Conservation (phyloP, 202 grass and related monocot species). For the Tripidium arundinaceum region DNA sequence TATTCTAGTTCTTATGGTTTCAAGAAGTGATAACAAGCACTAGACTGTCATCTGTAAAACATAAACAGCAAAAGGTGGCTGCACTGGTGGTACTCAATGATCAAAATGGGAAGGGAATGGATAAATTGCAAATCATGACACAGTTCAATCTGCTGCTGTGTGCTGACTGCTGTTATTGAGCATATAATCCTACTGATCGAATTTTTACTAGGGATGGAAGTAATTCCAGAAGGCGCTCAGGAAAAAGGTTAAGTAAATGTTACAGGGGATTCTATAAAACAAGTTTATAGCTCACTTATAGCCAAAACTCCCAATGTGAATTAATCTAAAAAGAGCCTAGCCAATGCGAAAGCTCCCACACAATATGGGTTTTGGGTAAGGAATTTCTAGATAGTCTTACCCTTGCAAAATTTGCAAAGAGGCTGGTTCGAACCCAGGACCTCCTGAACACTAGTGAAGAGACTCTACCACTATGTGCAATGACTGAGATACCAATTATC, state of each 20-base stretch:
- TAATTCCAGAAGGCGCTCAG: slow-evolving; percentile 7
- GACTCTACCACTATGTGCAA: background rate
- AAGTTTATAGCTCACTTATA: too few species aligned
- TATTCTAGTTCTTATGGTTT: slow-evolving; percentile 32
- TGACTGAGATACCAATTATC: background rate
- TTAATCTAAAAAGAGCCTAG: too few species aligned
- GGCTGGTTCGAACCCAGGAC: background rate
- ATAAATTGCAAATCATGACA: slow-evolving; percentile 12
- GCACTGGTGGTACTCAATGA: background rate
- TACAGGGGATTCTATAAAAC: too few species aligned
- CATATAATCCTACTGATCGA: background rate
- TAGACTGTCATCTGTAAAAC: slow-evolving; percentile 2
- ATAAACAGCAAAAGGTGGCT: background rate
- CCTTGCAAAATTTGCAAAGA: background rate
- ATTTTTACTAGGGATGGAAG: slow-evolving; percentile 1
- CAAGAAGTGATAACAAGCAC: slow-evolving; percentile 27
- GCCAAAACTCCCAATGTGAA: too few species aligned
- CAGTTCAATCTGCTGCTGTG: background rate
- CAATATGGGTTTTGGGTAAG: background rate
- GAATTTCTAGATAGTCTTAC: background rate
- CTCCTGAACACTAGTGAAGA: background rate
- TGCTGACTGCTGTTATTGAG: background rate
- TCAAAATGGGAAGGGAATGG: background rate
- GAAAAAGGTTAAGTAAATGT: too few species aligned
- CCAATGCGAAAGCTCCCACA: background rate